Evolutionary conservation across 2,329 filamentous ascomycete species (phyloP), one percentile per base, ranked within the genome.

Genomic region (Trematosphaeria pertusa): DNA sequence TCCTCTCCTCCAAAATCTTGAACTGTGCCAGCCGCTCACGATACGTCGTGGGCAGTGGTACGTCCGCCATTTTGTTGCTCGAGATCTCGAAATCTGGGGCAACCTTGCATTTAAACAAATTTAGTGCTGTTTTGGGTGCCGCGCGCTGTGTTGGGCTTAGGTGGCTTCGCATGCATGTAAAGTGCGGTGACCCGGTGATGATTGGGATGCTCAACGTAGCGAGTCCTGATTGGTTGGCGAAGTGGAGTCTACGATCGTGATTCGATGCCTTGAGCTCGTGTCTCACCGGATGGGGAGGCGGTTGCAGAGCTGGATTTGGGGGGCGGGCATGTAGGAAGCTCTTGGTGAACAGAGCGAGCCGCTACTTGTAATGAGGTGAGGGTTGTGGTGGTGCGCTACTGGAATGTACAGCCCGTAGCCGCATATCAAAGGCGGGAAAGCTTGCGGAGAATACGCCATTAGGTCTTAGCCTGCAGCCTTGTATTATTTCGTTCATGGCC

Each of bases 21-120:
- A 71, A 72, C 55, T 72, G 67, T 12, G 67, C 64, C 37, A 72
- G 43, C 28, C 65, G 52, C 40, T 70, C 69, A 18, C 69, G 59
- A 50, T 67, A 69, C 28, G 67, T 61, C 30, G 57, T 45, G 4
- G 62, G 51, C 19, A 37, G 37, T 20, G 43, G 37, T 33, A 50
- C 26, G 19, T 62, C 60, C 24, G 59, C 50, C 62, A 65, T 65
- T 51, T 37, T 48, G 46, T 12, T 50, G 19, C 18, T 47, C 19
- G 46, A 33, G 38, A 22, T 37, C 22, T 20, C 8, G 32, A 52
- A 56, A 54, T 50, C 54, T 40, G 64, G 65, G 65, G 56, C 52
- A 54, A 50, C 40, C 49, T 48, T 61, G 55, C 40, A 57, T 61
- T 66, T 68, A 65, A 68, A 61, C 46, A 52, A 48, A 26, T 18